Evolutionary conservation across 495 filamentous ascomycete species (phyloP), one percentile per base, ranked within the genome.

Genomic region (Aspergillus heteromorphus): DNA sequence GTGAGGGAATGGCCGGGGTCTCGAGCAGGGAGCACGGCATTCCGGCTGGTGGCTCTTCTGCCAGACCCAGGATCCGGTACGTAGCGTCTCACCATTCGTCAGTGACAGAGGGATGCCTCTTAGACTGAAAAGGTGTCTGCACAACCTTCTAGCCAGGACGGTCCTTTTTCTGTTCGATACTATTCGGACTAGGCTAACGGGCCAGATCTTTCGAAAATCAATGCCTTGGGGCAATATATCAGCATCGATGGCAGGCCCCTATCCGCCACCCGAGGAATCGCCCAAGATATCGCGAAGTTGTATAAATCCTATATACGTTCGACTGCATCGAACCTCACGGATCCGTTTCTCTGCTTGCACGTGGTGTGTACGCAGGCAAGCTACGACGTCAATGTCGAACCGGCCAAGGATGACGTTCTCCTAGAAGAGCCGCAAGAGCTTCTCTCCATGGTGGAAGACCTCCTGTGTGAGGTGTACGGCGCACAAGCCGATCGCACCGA

Each of bases 341-440:
- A 89, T 54, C 86, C 86, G 0, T 92, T 96, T 65, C 67, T 97
- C 21, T 79, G 77, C 14, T 59, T 97, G 40, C 84, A 91, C 51
- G 80, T 98, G 6, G 61, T 62, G 4, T 96, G 92, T 60, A 82
- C 86, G 1, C 66, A 64, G 4, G 82, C 79, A 13, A 86, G 77
- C 45, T 97, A 98, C 56, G 92, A 97, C 72, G 78, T 82, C 2
- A 97, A 96, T 60, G 77, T 97, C 49, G 91, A 97, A 62, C 91
- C 92, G 0, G 81, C 86, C 0, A 98, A 98, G 65, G 87, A 97
- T 57, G 86, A 96, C 65, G 81, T 97, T 2, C 50, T 96, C 0
- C 96, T 98, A 62, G 73, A 78, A 23, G 73, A 93, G 40, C 73
- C 83, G 25, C 64, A 81, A 0, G 3, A 57, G 2, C 51, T 95